A percentile compares a stretch with the other conserved stretches of the same genome.
Evolutionary conservation across 441 rosid species (phyloP).

Genomic region (Cnidoscolus chayamansa): DNA sequence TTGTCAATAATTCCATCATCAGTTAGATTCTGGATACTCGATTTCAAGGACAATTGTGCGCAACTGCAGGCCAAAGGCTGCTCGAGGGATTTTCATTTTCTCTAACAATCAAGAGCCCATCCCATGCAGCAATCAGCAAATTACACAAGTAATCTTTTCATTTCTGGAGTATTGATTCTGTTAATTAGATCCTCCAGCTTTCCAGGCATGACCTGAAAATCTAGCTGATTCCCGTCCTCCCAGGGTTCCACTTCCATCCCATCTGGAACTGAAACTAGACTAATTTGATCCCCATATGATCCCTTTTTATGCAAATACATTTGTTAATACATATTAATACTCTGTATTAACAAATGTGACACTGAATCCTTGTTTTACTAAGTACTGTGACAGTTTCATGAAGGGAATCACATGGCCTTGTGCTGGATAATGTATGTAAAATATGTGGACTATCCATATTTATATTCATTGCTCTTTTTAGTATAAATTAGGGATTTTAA

Average conservation of each 20-base stretch:
- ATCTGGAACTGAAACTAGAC: constrained; percentile 27
- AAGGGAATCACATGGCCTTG: constrained; percentile 26
- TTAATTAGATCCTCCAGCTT: constrained; percentile 31
- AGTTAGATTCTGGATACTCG: constrained; percentile 36
- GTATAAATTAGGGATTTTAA: too few species aligned
- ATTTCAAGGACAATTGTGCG: constrained; percentile 32
- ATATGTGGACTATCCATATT: constrained; percentile 13
- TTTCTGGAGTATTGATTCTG: constrained; percentile 23
- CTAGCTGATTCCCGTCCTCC: constrained; percentile 32
- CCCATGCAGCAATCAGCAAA: constrained; percentile 31
- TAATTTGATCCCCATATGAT: background rate
- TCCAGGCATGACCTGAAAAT: constrained; percentile 22
- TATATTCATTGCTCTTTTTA: background rate
- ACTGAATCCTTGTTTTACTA: constrained; percentile 11
- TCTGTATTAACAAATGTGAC: constrained; percentile 21
- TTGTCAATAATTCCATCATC: constrained; percentile 43
- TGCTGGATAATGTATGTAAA: constrained; percentile 19
- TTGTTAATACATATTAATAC: background rate
- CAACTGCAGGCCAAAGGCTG: constrained; percentile 55
- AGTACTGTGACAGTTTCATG: constrained; percentile 16
- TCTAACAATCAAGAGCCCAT: constrained; percentile 37
- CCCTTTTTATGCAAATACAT: constrained; percentile 1
- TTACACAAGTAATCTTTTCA: constrained; percentile 21
- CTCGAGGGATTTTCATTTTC: constrained; percentile 41
- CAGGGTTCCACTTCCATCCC: constrained; percentile 22